phyloP scores from a whole-genome alignment of 1,284 basidiomycete species.

The Neonothopanus nambi region DNA sequence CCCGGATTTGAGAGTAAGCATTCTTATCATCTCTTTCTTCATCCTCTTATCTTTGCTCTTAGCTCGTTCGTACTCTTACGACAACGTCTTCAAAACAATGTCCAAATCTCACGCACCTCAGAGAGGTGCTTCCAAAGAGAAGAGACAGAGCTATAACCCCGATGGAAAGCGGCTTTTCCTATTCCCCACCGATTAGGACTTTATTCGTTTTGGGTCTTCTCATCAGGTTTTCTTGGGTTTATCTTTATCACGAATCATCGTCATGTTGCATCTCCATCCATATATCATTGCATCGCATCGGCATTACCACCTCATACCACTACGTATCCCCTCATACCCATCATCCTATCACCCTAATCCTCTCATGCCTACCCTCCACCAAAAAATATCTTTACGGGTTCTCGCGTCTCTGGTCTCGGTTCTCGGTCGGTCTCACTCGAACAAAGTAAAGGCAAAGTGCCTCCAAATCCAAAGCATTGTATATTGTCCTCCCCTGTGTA shows the following conservation, averaged over 20 bases:
- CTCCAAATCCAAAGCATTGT: neutral
- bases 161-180: constrained; percentile 15
- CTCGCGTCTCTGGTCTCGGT: neutral
- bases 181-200: constrained; percentile 16
- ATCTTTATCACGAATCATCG: neutral
- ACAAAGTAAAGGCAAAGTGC: neutral
- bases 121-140: neutral
- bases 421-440: neutral
- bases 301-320: neutral
- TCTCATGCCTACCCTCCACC: neutral
- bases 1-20: constrained; percentile 40
- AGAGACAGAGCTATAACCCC: constrained; percentile 10
- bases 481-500: constrained; percentile 1
- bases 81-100: constrained; percentile 42
- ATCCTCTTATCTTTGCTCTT: constrained; percentile 14
- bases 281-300: neutral
- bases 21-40: constrained; percentile 1
- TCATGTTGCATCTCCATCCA: neutral
- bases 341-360: neutral
- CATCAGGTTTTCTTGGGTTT: neutral
- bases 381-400: neutral
- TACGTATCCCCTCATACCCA: neutral
- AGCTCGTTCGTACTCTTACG: constrained; percentile 73
- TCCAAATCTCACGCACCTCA: too few relatives aligned
- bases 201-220: neutral